Percentiles rank a stretch among this genome's conserved stretches.
These are phyloP conservation scores for Phytopythium helicoides DNA, from an alignment of 352 stramenopile species.

Conservation along the genomic window DNA sequence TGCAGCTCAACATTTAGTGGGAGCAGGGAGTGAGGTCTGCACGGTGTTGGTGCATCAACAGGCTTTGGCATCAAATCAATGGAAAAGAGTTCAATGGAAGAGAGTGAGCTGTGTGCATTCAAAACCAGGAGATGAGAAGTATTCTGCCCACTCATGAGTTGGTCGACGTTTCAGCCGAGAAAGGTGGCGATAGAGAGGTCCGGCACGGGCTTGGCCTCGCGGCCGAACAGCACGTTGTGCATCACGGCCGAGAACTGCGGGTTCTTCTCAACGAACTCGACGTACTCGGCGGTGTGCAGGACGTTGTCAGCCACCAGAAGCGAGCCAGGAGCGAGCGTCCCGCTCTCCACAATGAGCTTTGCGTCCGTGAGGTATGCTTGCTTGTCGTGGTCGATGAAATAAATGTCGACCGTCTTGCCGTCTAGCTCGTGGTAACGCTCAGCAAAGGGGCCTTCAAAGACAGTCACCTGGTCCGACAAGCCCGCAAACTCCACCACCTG, in stretches of 20 bases:
- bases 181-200: constrained; percentile 9
- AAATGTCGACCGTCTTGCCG: constrained; percentile 32
- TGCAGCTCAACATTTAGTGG: too few species aligned
- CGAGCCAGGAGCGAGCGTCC: constrained; percentile 21
- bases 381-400: constrained; percentile 54
- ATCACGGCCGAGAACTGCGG: constrained; percentile 18
- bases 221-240: constrained; percentile 9
- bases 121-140: too few species aligned
- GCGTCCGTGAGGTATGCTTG: constrained; percentile 28
- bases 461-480: constrained; percentile 31
- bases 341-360: constrained; percentile 42
- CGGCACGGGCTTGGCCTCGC: neutral
- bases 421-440: constrained; percentile 21
- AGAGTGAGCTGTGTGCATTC: neutral
- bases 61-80: too few species aligned
- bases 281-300: constrained; percentile 26
- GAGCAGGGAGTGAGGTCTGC: too few species aligned
- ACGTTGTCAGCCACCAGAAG: constrained; percentile 39
- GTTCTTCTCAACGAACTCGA: constrained; percentile 28
- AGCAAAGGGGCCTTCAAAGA: constrained; percentile 28
- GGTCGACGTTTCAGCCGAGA: too few species aligned
- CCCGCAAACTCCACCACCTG: constrained; percentile 41
- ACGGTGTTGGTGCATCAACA: too few species aligned
- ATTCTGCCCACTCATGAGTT: too few species aligned
- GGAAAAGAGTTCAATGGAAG: too few species aligned